Percentiles rank a stretch among this genome's conserved stretches.
These are phyloP conservation scores for Peterozyma toletana DNA, from an alignment of 805 yeast species.

Conservation along the genomic window DNA sequence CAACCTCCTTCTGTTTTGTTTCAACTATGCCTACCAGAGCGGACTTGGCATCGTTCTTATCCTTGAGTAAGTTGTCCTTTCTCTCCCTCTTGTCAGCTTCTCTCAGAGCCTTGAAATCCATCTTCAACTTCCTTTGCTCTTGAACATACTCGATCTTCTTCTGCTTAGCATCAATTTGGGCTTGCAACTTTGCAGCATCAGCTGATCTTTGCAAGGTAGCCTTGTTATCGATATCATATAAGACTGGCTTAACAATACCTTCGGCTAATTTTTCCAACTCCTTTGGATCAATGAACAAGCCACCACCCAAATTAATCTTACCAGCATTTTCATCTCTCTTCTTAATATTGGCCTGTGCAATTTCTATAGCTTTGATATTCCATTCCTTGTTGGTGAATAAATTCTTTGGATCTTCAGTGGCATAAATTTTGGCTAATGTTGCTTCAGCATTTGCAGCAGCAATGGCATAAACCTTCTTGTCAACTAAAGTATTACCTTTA, in stretches of 20 bases:
- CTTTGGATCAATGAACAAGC: slow-evolving; percentile 62
- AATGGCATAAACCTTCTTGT: slow-evolving; percentile 34
- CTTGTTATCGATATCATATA: slow-evolving; percentile 62
- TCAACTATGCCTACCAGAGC: slow-evolving; percentile 37
- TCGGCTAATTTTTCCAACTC: slow-evolving; percentile 80
- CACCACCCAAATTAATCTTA: slow-evolving; percentile 81
- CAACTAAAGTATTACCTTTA: slow-evolving; percentile 29
- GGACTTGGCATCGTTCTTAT: slow-evolving; percentile 36
- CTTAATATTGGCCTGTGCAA: slow-evolving; percentile 64
- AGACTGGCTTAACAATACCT: slow-evolving; percentile 74
- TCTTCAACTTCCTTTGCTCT: slow-evolving; percentile 30
- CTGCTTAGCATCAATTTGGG: slow-evolving; percentile 32
- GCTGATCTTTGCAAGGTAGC: slow-evolving; percentile 61
- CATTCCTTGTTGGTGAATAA: slow-evolving; percentile 21
- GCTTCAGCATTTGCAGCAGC: slow-evolving; percentile 46
- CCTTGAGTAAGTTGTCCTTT: slow-evolving; percentile 39
- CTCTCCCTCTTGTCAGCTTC: slow-evolving; percentile 26
- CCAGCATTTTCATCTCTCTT: slow-evolving; percentile 45
- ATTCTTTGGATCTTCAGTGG: slow-evolving; percentile 15
- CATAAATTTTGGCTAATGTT: slow-evolving; percentile 18
- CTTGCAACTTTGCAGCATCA: slow-evolving; percentile 35
- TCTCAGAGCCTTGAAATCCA: slow-evolving; percentile 26
- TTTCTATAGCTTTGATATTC: slow-evolving; percentile 67
- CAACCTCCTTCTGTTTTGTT: slow-evolving; percentile 27
- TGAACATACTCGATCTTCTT: slow-evolving; percentile 21